Evolutionary conservation across 495 filamentous ascomycete genomes (phyloP), one percentile per base, ranked within the genome.

Genomic region (Daldinia loculata): DNA sequence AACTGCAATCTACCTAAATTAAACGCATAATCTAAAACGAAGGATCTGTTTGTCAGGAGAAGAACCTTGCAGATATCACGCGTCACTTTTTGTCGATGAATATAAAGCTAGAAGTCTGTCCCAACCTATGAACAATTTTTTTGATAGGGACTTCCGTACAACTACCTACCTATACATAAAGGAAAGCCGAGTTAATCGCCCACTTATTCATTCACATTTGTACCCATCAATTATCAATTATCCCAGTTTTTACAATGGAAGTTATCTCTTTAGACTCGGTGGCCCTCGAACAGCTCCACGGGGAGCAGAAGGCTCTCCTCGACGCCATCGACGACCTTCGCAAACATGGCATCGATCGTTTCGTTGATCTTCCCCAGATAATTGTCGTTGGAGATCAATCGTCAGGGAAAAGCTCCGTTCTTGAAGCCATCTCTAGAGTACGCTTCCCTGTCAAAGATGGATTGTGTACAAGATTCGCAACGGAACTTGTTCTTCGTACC

Each of bases 321-420:
- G 80, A 89, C 70, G 78, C 80, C 1, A 83, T 90, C 41, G 83
- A 86, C 61, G 74, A 74, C 6, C 77, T 88, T 15, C 80, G 84
- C 9, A 79, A 72, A 9, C 74, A 79, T 55, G 86, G 87, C 6
- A 82, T 89, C 41, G 82, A 78, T 57, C 77, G 78, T 51, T 80
- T 85, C 66, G 67, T 89, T 26, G 77, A 81, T 38, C 82, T 92
- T 0, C 92, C 92, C 0, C 90, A 93, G 64, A 81, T 95, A 26
- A 84, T 93, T 12, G 90, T 93, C n/a, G 89, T 89, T 63, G 91
- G 91, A 0, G 86, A 91, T 72, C 90, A 92, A 68, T 90, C 88
- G 0, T 85, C 86, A 11, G 91, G 91, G 2, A 93, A 93, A 69
- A 91, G 88, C 71, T 93, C 90, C 0, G 89, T 93, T 0, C 84